These are phyloP conservation scores for Rhizopus delemar DNA, from an alignment of 371 early-diverging fungal species.

Conservation along the genomic window DNA sequence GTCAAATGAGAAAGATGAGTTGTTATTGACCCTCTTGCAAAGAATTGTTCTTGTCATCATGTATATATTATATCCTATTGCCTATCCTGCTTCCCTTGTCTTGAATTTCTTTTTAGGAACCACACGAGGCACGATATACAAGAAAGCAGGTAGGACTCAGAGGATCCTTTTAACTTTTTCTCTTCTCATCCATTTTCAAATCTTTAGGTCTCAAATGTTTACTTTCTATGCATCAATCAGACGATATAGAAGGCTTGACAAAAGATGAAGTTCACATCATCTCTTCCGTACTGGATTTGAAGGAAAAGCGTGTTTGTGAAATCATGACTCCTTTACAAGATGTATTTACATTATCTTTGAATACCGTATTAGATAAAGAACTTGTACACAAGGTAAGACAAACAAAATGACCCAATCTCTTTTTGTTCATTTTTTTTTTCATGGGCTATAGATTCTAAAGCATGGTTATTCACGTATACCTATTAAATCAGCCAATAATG, in stretches of 20 bases:
- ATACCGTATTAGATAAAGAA: constrained; percentile 64
- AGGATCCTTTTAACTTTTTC: not conserved
- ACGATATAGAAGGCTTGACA: constrained; percentile 77
- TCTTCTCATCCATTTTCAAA: not conserved
- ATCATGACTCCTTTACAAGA: constrained; percentile 89
- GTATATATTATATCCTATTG: constrained; percentile 68
- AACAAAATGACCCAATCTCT: not conserved
- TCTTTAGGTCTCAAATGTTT: constrained; percentile 77
- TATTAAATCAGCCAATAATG: constrained; percentile 60
- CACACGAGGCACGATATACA: constrained; percentile 78
- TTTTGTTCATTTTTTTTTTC: not conserved
- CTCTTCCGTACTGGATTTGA: constrained; percentile 85
- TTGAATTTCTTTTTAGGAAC: constrained; percentile 80
- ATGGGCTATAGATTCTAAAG: constrained; percentile 29
- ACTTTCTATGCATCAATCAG: constrained; percentile 80
- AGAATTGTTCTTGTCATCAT: constrained; percentile 68
- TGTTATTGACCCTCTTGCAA: not conserved
- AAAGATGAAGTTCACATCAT: constrained; percentile 92
- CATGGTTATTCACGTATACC: constrained; percentile 94
- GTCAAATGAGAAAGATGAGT: not conserved
- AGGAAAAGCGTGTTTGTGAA: constrained; percentile 78
- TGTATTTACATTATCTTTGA: constrained; percentile 77
- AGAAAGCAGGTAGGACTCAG: constrained; percentile 47
- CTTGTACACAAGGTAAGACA: constrained; percentile 66
- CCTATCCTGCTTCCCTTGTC: constrained; percentile 78